Conservation (phyloP, 441 rosid species). For the Erysimum cheiri region DNA sequence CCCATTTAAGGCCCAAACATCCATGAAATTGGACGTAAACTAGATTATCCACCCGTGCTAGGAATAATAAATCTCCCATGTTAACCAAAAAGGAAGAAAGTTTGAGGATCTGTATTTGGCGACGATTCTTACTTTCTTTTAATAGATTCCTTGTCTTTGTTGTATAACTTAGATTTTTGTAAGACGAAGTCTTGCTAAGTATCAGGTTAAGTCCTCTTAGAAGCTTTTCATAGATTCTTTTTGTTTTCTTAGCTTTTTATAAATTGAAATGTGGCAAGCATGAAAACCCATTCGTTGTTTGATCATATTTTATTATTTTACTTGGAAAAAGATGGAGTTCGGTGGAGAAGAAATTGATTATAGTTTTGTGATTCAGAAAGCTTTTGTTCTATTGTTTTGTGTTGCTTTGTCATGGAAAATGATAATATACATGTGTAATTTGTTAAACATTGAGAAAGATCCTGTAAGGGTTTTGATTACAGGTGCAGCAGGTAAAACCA, state of each 20-base stretch:
- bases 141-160: constrained; percentile 30
- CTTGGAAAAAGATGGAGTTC: constrained; percentile 44
- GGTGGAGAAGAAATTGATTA: constrained; percentile 35
- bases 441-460: constrained; percentile 60
- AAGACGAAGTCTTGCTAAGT: constrained; percentile 23
- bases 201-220: constrained; percentile 40
- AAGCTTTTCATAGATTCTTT: constrained; percentile 32
- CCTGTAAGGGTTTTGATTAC: constrained; percentile 69
- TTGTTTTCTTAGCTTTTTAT: constrained; percentile 23
- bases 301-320: neutral
- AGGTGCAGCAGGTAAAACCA: constrained; percentile 73
- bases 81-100: neutral
- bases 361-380: constrained; percentile 53
- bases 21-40: neutral
- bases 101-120: constrained; percentile 8
- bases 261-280: constrained; percentile 12
- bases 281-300: constrained; percentile 33
- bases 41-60: neutral
- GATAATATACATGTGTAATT: constrained; percentile 61
- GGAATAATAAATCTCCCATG: neutral
- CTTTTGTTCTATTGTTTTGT: constrained; percentile 53
- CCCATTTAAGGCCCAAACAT: neutral
- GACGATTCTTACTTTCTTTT: constrained; percentile 23
- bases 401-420: constrained; percentile 63
- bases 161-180: constrained; percentile 13